phyloP scores from a whole-genome alignment of 805 yeast genomes.

The Suhomyces pyralidae region DNA sequence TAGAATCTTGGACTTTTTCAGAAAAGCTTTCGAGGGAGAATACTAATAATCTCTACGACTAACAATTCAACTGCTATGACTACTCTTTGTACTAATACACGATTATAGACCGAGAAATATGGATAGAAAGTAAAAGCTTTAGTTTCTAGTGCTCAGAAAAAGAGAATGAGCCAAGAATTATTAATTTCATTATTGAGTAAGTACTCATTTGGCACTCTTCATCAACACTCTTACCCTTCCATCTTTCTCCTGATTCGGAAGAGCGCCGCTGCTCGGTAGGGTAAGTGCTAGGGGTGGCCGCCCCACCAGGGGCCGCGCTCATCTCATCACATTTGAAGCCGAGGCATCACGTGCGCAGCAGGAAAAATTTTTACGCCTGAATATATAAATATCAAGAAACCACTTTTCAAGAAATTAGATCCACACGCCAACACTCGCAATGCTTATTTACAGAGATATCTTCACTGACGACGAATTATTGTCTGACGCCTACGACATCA shows the following conservation, averaged over 20 bases:
- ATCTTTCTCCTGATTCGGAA: background rate
- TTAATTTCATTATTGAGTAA: too few relatives aligned
- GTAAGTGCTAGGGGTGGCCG: constrained; percentile 2
- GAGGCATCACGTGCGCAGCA: constrained; percentile 6
- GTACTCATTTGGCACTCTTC: too few relatives aligned
- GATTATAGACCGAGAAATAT: too few relatives aligned
- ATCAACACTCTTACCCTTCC: too few relatives aligned
- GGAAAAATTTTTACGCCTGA: constrained; percentile 1
- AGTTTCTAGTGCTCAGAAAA: too few relatives aligned
- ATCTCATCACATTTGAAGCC: background rate
- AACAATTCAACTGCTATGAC: too few relatives aligned
- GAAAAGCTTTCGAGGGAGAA: constrained; percentile 10
- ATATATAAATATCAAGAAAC: constrained; percentile 1
- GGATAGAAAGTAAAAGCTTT: too few relatives aligned
- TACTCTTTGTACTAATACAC: background rate
- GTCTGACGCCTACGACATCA: constrained; percentile 95
- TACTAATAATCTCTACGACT: too few relatives aligned
- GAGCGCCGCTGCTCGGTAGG: constrained; percentile 1
- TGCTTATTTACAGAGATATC: constrained; percentile 60
- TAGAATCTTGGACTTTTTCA: constrained; percentile 20
- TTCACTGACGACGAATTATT: constrained; percentile 92
- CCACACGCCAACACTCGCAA: constrained; percentile 14
- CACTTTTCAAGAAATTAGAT: background rate
- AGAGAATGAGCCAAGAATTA: too few relatives aligned
- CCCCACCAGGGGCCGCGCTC: background rate